Base-by-base conservation (phyloP, 2,329 filamentous ascomycete species). In the Colletotrichum sp. region DNA sequence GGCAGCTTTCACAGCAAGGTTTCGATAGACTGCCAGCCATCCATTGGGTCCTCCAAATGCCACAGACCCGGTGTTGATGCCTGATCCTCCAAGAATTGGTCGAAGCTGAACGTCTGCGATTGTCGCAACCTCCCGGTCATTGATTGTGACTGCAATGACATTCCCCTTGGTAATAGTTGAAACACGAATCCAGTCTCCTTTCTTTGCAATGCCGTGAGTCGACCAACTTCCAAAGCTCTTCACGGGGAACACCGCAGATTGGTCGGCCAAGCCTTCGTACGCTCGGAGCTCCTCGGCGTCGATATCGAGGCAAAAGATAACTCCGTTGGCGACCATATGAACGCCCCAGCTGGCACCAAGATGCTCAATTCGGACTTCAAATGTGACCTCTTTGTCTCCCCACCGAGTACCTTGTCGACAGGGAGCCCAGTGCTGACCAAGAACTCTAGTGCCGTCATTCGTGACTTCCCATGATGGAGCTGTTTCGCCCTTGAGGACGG, bases 291-390 rank as follows among this genome's bases (percentile, higher is more conserved):
- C 67, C 30, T 69, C 55, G 6, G 59, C 49, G 8, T 62, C 59
- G 6, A 36, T 6, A 16, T 76, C 74, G 12, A 76, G 71, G 30
- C 74, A 76, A 18, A 76, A 69, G 65, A 76, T 60, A 16, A 76
- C 34, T 21, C 74, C 74, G 65, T 76, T 76, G 28, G 74, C 70
- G 8, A 76, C 71, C 74, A 74, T 76, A n/a, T 73, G 74, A 26
- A 76, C 70, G 9, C 74, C 74, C 74, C 74, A 76, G 5, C 74
- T 76, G 15, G 74, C 70, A 3, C 74, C 74, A 5, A n/a, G 32
- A 5, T 26, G 26, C 10, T 73, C 74, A 24, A 74, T 63, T 4
- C 59, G 71, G 16, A 66, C 70, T 8, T 65, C 10, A 26, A 76
- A 76, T 1, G 34, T 24, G 21, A 66, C 36, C n/a, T 60, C 52